phyloP scores from a whole-genome alignment of 768 basidiomycete species.

The Leucosporidium yakuticum region DNA sequence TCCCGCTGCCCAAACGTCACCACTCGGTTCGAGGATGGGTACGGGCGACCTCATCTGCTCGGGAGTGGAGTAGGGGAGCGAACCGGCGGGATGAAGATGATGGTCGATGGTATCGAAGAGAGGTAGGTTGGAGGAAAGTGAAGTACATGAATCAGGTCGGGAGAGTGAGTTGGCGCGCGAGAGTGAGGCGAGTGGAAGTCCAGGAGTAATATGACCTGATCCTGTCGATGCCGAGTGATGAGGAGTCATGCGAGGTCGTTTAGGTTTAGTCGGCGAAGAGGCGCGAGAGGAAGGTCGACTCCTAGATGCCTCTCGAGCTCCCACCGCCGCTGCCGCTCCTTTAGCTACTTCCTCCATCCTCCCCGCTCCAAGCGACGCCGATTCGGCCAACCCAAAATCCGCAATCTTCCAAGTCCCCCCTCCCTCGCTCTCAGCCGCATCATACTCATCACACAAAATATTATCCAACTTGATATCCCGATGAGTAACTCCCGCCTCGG shows the following conservation, averaged over 20 bases:
- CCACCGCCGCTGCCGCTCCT: no score
- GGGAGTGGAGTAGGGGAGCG: conserved; percentile 40
- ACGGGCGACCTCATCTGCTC: conserved; percentile 37
- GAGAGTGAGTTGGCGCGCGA: conserved; percentile 18
- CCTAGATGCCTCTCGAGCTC: no score
- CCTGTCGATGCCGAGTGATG: conserved; percentile 1
- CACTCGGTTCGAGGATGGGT: conserved; percentile 52
- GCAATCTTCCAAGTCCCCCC: conserved; percentile 62
- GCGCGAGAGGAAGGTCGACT: no score
- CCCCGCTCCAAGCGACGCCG: neutral
- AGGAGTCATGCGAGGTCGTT: neutral
- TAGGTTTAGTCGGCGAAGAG: conserved; percentile 19
- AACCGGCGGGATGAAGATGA: conserved; percentile 35
- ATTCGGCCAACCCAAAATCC: conserved; percentile 74
- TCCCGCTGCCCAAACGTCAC: conserved; percentile 91
- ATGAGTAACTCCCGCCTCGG: conserved; percentile 70
- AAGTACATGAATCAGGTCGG: neutral
- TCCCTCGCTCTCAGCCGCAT: neutral
- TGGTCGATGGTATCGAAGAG: neutral
- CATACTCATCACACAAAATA: conserved; percentile 51
- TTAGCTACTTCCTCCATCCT: no score
- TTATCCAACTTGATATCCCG: conserved; percentile 97
- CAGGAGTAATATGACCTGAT: neutral
- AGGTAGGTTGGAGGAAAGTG: neutral
- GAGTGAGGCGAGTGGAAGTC: conserved; percentile 25